Evolutionary conservation across 768 basidiomycete species (phyloP).

Genomic region (Pilatotrama ljubarskyi): DNA sequence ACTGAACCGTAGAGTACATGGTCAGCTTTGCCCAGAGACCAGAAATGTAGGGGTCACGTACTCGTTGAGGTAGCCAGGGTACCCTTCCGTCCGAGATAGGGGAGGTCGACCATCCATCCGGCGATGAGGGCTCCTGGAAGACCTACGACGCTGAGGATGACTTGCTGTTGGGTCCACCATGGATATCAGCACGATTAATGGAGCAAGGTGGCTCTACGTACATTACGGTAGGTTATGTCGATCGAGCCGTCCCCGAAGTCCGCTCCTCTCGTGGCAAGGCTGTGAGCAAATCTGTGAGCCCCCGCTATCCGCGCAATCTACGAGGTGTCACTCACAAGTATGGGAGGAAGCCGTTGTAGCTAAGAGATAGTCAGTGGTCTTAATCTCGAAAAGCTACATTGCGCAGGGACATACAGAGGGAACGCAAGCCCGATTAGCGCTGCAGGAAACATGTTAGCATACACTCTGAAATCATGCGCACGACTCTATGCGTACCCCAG

Average conservation of each 20-base stretch:
- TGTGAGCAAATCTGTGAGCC: slow-evolving; percentile 25
- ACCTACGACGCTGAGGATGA: slow-evolving; percentile 57
- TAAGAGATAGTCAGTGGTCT: slow-evolving; percentile 17
- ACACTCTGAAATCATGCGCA: not conserved
- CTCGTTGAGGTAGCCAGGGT: slow-evolving; percentile 53
- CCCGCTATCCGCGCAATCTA: not conserved
- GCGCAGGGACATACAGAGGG: slow-evolving; percentile 49
- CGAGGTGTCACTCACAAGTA: slow-evolving; percentile 47
- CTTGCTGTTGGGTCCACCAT: slow-evolving; percentile 38
- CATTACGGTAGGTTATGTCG: slow-evolving; percentile 75
- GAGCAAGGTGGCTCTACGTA: slow-evolving; percentile 28
- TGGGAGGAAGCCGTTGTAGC: slow-evolving; percentile 54
- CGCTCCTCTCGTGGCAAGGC: slow-evolving; percentile 65
- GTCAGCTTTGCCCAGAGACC: not conserved
- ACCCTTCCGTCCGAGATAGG: slow-evolving; percentile 52
- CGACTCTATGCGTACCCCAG: slow-evolving; percentile 42
- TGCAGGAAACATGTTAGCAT: slow-evolving; percentile 25
- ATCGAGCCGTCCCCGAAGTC: slow-evolving; percentile 68
- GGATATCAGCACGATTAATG: not conserved
- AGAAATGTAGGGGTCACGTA: too few relatives aligned
- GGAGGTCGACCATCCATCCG: slow-evolving; percentile 54
- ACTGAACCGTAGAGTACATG: slow-evolving; percentile 29
- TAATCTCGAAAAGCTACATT: not conserved
- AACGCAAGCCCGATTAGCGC: slow-evolving; percentile 78
- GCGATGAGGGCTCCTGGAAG: slow-evolving; percentile 59